A percentile compares a stretch with the other conserved stretches of the same genome.
Evolutionary conservation across 306 rosid genomes (phyloP).

Genomic region (Pyrus pyrifolia): DNA sequence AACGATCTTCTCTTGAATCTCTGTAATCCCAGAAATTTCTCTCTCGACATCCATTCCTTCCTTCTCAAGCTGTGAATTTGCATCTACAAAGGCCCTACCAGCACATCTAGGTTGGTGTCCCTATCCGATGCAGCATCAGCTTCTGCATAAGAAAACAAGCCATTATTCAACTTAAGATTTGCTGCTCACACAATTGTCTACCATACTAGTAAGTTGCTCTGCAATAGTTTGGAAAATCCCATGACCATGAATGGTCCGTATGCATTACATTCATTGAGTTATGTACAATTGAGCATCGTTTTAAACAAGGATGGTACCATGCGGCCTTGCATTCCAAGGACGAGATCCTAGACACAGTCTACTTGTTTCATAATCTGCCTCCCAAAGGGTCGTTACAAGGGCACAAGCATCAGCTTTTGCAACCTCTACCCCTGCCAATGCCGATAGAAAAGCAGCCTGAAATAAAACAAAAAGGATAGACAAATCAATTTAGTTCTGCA

Average conservation of each 20-base stretch:
- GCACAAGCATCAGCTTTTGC: conserved; percentile 80
- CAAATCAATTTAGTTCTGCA: conserved; percentile 53
- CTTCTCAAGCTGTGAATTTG: conserved; percentile 46
- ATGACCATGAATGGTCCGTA: neutral
- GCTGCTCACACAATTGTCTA: neutral
- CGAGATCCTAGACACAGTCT: conserved; percentile 26
- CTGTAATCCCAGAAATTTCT: conserved; percentile 50
- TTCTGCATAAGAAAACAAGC: neutral
- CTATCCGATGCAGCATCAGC: conserved; percentile 35
- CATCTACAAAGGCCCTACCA: conserved; percentile 40
- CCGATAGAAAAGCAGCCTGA: conserved; percentile 88
- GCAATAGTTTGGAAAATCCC: neutral
- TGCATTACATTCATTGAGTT: neutral
- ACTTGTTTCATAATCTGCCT: conserved; percentile 34
- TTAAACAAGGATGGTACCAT: conserved; percentile 6
- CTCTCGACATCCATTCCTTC: conserved; percentile 61
- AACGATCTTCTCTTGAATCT: conserved; percentile 52
- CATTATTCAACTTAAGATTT: neutral
- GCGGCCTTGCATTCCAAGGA: conserved; percentile 25
- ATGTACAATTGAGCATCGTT: neutral
- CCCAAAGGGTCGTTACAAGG: conserved; percentile 53
- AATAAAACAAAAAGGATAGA: no score
- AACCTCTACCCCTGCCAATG: conserved; percentile 65
- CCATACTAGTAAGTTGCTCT: neutral
- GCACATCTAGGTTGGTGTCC: conserved; percentile 15